Conservation (phyloP, 2,329 filamentous ascomycete species). For the Scopulariopsis brevicaulis region DNA sequence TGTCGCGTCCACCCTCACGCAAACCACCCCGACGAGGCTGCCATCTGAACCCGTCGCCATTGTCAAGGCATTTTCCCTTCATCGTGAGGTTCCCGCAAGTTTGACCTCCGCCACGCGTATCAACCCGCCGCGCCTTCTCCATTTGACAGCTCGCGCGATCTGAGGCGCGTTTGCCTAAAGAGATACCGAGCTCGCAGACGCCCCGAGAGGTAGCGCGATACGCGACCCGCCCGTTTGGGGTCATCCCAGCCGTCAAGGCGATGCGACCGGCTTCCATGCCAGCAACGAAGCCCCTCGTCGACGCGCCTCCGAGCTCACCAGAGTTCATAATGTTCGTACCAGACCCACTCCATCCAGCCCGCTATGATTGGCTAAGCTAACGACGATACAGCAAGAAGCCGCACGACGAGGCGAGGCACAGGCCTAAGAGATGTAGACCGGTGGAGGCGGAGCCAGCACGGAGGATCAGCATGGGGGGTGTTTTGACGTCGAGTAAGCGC, state of each 20-base stretch:
- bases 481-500: neutral
- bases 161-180: neutral
- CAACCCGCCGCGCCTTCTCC: no score
- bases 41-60: neutral
- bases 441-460: neutral
- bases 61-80: neutral
- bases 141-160: no score
- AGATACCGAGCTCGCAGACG: neutral
- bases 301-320: conserved; percentile 4
- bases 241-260: neutral
- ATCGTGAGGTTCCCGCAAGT: neutral
- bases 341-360: neutral
- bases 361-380: neutral
- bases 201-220: neutral
- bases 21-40: neutral
- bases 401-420: conserved; percentile 3
- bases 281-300: neutral
- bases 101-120: no score
- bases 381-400: conserved; percentile 1
- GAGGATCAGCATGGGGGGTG: neutral
- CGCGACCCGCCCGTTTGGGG: neutral
- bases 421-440: conserved; percentile 1
- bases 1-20: neutral
- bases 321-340: conserved; percentile 3
- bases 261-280: neutral